Percentiles rank a stretch among this genome's conserved stretches.
These are phyloP conservation scores for Vicia sativa DNA, from an alignment of 306 rosid genomes.

Conservation along the genomic window DNA sequence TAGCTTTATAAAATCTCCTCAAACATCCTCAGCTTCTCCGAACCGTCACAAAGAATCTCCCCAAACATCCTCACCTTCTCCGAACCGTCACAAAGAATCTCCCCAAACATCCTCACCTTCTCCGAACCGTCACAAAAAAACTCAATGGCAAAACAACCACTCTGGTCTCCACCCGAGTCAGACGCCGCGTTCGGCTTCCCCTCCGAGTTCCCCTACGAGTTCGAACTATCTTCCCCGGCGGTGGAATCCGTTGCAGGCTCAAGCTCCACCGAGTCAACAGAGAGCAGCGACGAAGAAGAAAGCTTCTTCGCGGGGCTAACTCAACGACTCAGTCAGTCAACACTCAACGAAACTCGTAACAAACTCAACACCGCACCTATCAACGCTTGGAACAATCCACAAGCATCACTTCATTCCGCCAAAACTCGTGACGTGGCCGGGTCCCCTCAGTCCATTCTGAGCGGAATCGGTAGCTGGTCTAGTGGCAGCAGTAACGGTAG, in stretches of 20 bases:
- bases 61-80: not conserved
- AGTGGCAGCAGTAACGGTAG: constrained; percentile 60
- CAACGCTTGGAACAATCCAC: too few species aligned
- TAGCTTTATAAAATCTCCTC: not conserved
- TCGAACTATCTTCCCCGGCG: constrained; percentile 43
- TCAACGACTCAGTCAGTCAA: constrained; percentile 61
- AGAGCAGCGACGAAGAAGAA: constrained; percentile 71
- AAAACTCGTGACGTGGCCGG: constrained; percentile 47
- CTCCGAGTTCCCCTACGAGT: constrained; percentile 74
- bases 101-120: not conserved
- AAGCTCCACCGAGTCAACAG: constrained; percentile 52
- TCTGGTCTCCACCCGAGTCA: constrained; percentile 51
- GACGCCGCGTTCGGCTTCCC: constrained; percentile 49
- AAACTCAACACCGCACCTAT: not conserved
- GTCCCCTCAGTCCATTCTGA: constrained; percentile 78
- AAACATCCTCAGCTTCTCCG: not conserved
- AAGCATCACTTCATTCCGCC: too few species aligned
- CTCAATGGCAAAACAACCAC: constrained; percentile 43
- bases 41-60: not conserved
- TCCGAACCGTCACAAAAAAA: too few species aligned
- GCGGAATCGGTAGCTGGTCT: constrained; percentile 76
- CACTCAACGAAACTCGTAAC: constrained; percentile 51
- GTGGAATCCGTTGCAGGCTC: constrained; percentile 42
- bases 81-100: not conserved
- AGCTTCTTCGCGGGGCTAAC: constrained; percentile 57